Percentiles rank a stretch among this genome's conserved stretches.
Conservation (phyloP, 257 asterid species). For the Handroanthus guayacan region DNA sequence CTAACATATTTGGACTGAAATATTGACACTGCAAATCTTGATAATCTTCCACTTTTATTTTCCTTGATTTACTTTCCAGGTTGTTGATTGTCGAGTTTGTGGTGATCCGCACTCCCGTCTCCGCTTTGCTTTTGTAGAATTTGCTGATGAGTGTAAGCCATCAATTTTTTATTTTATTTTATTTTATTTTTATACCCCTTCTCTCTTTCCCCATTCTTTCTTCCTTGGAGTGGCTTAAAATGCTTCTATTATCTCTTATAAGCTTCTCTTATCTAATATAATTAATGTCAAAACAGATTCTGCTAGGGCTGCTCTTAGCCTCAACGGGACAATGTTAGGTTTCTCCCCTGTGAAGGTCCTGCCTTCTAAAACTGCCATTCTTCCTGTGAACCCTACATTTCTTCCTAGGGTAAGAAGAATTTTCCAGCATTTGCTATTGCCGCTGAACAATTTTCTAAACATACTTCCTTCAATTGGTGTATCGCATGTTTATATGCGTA, state of each 20-base stretch:
- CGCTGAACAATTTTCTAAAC: conserved; percentile 12
- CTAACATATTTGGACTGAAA: not conserved
- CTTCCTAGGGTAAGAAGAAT: conserved; percentile 79
- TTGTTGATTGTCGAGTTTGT: conserved; percentile 96
- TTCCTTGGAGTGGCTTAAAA: conserved; percentile 16
- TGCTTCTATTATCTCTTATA: conserved; percentile 13
- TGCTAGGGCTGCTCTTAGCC: conserved; percentile 76
- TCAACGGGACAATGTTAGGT: conserved; percentile 73
- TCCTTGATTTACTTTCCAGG: conserved; percentile 56
- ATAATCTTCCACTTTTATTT: conserved; percentile 10
- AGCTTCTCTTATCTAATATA: conserved; percentile 30
- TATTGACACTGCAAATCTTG: not conserved
- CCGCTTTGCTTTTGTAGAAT: conserved; percentile 98
- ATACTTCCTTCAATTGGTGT: not conserved
- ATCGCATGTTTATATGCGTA: not conserved
- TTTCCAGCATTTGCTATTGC: not conserved
- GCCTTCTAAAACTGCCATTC: conserved; percentile 97
- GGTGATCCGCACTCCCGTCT: conserved; percentile 99
- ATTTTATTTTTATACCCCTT: too few relatives aligned
- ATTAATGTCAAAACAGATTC: conserved; percentile 59
- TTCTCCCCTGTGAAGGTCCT: conserved; percentile 81
- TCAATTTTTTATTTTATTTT: not conserved
- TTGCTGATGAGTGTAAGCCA: conserved; percentile 84
- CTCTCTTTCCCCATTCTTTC: not conserved
- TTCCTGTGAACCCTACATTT: conserved; percentile 95